phyloP scores from a whole-genome alignment of 1,284 basidiomycete genomes.

The Somion occarium region DNA sequence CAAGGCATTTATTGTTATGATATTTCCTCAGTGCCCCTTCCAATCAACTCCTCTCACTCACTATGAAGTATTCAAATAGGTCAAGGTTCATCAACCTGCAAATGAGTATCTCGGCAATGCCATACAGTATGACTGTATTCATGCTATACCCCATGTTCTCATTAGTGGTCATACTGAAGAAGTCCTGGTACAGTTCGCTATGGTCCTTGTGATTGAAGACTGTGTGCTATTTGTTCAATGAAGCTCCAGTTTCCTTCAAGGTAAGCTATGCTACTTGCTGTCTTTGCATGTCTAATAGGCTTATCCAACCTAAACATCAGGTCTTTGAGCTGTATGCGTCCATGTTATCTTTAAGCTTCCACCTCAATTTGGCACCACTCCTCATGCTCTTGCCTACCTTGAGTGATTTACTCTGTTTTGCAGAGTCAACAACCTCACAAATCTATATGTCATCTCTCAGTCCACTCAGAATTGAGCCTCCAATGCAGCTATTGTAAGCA shows the following conservation, averaged over 20 bases:
- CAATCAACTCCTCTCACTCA: neutral
- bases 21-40: neutral
- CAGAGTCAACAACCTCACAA: constrained; percentile 1
- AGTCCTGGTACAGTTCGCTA: constrained; percentile 6
- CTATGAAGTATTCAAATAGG: constrained; percentile 10
- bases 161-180: neutral
- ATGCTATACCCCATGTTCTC: constrained; percentile 1
- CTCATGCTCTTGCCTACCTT: constrained; percentile 9
- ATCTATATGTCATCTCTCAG: constrained; percentile 7
- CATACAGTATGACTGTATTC: neutral
- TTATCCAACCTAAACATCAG: constrained; percentile 1
- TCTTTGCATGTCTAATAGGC: neutral
- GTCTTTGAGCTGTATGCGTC: constrained; percentile 8
- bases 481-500: constrained; percentile 8
- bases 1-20: neutral
- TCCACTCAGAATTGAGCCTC: constrained; percentile 8
- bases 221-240: neutral
- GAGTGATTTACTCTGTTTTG: constrained; percentile 12
- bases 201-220: constrained; percentile 8
- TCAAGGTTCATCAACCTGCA: constrained; percentile 6
- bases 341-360: constrained; percentile 12
- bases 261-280: neutral
- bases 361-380: constrained; percentile 2
- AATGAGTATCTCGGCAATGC: constrained; percentile 3
- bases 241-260: neutral